A percentile compares a stretch with the other conserved stretches of the same genome.
Evolutionary conservation across 164 flowering plant species (phyloP).

Genomic region (Piper longum): DNA sequence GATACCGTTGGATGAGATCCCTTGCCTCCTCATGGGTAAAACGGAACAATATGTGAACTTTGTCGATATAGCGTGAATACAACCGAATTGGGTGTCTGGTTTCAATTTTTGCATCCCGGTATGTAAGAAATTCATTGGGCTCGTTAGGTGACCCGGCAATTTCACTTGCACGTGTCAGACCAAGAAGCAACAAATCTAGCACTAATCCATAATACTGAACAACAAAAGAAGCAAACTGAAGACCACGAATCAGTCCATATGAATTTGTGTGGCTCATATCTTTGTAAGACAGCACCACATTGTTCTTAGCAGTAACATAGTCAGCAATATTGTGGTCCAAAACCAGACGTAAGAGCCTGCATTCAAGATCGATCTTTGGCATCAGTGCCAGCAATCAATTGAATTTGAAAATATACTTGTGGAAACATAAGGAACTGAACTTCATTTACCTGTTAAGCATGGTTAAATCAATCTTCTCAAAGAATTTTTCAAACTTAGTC

Average conservation of each 20-base stretch:
- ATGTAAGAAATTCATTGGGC: slow-evolving; percentile 98
- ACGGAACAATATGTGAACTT: slow-evolving; percentile 86
- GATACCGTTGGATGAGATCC: slow-evolving; percentile 95
- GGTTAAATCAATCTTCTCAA: slow-evolving; percentile 95
- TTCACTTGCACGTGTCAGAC: slow-evolving; percentile 97
- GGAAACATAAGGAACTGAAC: not conserved
- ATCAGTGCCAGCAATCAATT: not conserved
- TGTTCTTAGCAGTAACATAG: slow-evolving; percentile 98
- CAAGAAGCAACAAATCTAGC: slow-evolving; percentile 87
- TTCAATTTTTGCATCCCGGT: slow-evolving; percentile 83
- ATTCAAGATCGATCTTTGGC: slow-evolving; percentile 5
- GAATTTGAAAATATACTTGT: no score
- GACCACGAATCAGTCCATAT: slow-evolving; percentile 96
- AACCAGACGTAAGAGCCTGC: slow-evolving; percentile 89
- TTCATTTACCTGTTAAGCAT: slow-evolving; percentile 82
- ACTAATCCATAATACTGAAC: slow-evolving; percentile 98
- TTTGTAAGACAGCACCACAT: slow-evolving; percentile 93
- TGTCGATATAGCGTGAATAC: slow-evolving; percentile 91
- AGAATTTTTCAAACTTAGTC: slow-evolving; percentile 96
- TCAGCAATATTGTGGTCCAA: slow-evolving; percentile 99
- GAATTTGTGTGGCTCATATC: slow-evolving; percentile 99
- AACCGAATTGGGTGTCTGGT: slow-evolving; percentile 86
- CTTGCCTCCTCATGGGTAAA: slow-evolving; percentile 99
- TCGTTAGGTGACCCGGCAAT: slow-evolving; percentile 99
- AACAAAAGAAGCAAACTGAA: slow-evolving; percentile 98